phyloP scores from a whole-genome alignment of 169 alveolate genomes.

The Prorocentrum cordatum region DNA sequence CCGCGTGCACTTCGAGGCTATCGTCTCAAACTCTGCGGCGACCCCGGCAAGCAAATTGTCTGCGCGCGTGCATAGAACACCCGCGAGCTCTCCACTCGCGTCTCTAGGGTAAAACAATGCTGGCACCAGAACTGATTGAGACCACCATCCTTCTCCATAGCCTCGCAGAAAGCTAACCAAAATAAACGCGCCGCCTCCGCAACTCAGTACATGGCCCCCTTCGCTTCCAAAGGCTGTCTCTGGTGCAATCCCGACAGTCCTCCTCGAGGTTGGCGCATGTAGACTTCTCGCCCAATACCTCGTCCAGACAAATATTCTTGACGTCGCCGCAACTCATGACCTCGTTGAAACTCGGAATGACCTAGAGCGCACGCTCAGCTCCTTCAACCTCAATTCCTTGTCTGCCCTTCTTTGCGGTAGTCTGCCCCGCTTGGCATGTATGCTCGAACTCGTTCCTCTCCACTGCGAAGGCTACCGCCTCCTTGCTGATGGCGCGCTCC shows the following conservation, averaged over 20 bases:
- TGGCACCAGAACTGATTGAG: neutral
- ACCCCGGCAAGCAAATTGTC: neutral
- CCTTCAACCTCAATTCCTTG: neutral
- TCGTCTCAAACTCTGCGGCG: neutral
- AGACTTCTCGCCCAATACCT: neutral
- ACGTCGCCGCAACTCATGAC: neutral
- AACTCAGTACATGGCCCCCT: neutral
- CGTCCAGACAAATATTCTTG: neutral
- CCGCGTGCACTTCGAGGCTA: neutral
- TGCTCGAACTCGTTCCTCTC: too few relatives aligned
- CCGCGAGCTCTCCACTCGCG: neutral
- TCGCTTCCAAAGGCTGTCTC: neutral
- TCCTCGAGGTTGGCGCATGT: neutral
- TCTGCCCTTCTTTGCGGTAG: neutral
- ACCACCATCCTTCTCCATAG: neutral
- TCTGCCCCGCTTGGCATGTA: too few relatives aligned
- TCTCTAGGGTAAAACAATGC: neutral
- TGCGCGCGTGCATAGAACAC: neutral
- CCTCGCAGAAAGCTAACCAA: neutral
- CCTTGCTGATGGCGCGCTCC: too few relatives aligned
- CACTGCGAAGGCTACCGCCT: too few relatives aligned
- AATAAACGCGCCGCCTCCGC: neutral
- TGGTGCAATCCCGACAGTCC: neutral
- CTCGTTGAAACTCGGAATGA: neutral
- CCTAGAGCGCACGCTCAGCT: neutral